A percentile compares a stretch with the other conserved stretches of the same genome.
Evolutionary conservation across 148 eudicot genomes (phyloP).

Genomic region (Limonium bicolor): DNA sequence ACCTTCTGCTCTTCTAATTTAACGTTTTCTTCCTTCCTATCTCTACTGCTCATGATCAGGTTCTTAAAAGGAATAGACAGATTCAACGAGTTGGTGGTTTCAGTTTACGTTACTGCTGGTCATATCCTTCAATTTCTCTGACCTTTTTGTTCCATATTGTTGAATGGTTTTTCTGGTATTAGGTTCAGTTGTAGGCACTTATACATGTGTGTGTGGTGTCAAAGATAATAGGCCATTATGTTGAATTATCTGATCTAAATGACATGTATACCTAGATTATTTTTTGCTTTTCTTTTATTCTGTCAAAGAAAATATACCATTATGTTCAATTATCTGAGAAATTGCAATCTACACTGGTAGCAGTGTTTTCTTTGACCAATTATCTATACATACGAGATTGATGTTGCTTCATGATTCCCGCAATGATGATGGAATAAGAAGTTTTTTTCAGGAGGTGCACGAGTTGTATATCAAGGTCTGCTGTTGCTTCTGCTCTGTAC

Average conservation of each 20-base stretch:
- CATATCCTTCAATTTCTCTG: conserved; percentile 96
- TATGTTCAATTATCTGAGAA: no score
- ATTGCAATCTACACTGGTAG: no score
- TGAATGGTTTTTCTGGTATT: no score
- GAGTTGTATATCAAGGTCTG: conserved; percentile 89
- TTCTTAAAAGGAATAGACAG: conserved; percentile 89
- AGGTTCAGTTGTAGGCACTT: no score
- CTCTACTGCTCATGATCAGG: conserved; percentile 23
- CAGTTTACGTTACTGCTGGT: conserved; percentile 97
- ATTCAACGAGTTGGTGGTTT: conserved; percentile 90
- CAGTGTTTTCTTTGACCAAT: conserved; percentile 43
- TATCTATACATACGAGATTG: conserved; percentile 58
- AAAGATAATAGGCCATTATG: no score
- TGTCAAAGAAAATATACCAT: no score
- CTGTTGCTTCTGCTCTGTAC: not conserved
- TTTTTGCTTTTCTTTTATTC: no score
- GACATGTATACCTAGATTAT: no score
- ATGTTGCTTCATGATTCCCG: conserved; percentile 97
- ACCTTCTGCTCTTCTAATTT: no score
- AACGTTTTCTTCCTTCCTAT: not conserved
- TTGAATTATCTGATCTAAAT: no score
- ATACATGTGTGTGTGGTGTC: no score
- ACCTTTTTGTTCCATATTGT: no score
- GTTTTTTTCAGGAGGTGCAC: conserved; percentile 97
- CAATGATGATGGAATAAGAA: conserved; percentile 92